These are phyloP conservation scores for Coprinopsis sp. DNA, from an alignment of 768 basidiomycete genomes.

Conservation along the genomic window DNA sequence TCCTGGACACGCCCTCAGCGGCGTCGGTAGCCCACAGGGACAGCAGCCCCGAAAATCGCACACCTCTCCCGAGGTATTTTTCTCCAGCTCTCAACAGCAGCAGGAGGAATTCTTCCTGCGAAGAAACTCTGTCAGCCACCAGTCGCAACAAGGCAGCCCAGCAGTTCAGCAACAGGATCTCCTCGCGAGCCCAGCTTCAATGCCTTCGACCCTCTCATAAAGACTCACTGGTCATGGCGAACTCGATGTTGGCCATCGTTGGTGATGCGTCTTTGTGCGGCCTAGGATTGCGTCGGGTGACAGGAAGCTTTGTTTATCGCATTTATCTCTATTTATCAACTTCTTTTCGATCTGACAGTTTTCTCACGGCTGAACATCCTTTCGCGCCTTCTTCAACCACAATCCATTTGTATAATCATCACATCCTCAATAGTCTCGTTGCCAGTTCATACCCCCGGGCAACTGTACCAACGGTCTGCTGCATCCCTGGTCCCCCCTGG, in stretches of 20 bases:
- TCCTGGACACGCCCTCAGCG: slow-evolving; percentile 2
- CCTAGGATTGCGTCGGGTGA: slow-evolving; percentile 5
- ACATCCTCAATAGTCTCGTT: too few species aligned
- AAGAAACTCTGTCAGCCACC: neutral
- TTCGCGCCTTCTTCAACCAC: too few species aligned
- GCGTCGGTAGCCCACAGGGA: neutral
- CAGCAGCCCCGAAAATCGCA: slow-evolving; percentile 16
- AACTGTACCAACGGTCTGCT: too few species aligned
- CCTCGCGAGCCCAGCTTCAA: slow-evolving; percentile 6
- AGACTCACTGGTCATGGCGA: slow-evolving; percentile 2
- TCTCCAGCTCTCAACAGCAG: slow-evolving; percentile 15
- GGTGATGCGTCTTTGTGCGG: neutral
- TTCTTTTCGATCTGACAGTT: too few species aligned
- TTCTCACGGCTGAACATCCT: too few species aligned
- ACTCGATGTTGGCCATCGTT: neutral
- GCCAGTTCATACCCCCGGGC: too few species aligned
- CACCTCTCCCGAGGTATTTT: slow-evolving; percentile 20
- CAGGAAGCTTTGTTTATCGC: too few species aligned
- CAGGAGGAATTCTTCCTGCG: slow-evolving; percentile 17
- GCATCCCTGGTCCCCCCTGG: too few species aligned
- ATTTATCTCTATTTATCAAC: too few species aligned
- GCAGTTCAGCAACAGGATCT: neutral
- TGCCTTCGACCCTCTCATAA: slow-evolving; percentile 17
- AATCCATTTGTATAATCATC: too few species aligned
- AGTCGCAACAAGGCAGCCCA: slow-evolving; percentile 1